Conservation (phyloP, 345 rosid genomes). For the Nasturtium officinale region DNA sequence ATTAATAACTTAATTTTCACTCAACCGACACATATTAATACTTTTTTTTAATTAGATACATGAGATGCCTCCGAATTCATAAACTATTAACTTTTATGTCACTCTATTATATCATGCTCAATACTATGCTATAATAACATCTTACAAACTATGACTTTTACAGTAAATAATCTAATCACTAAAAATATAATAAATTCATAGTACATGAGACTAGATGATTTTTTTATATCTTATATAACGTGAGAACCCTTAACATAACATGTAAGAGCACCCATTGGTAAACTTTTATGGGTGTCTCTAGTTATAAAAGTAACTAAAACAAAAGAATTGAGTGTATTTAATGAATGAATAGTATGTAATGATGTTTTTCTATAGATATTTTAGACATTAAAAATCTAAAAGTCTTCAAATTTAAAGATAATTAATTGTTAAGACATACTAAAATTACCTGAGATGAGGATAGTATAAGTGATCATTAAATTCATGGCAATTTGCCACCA, state of each 20-base stretch:
- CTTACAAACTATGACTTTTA: constrained; percentile 5
- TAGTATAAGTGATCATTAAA: neutral
- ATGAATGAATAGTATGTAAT: no score
- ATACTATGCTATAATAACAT: neutral
- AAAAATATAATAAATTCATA: neutral
- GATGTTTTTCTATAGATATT: no score
- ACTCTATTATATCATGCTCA: neutral
- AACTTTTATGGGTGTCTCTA: no score
- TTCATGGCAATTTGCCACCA: neutral
- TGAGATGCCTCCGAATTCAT: neutral
- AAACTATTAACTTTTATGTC: neutral
- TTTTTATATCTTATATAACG: neutral
- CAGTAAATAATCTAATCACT: neutral
- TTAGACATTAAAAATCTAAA: no score
- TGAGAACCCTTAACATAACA: neutral
- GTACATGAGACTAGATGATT: neutral
- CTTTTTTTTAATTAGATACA: neutral
- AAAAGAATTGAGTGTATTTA: no score
- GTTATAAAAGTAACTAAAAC: no score
- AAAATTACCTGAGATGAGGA: no score
- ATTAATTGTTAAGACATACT: no score
- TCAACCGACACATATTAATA: constrained; percentile 4
- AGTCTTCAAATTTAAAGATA: no score
- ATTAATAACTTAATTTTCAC: constrained; percentile 20
- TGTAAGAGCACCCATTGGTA: no score